phyloP scores from a whole-genome alignment of 129 eudicot genomes.

The Rutidosis leptorrhynchoides region DNA sequence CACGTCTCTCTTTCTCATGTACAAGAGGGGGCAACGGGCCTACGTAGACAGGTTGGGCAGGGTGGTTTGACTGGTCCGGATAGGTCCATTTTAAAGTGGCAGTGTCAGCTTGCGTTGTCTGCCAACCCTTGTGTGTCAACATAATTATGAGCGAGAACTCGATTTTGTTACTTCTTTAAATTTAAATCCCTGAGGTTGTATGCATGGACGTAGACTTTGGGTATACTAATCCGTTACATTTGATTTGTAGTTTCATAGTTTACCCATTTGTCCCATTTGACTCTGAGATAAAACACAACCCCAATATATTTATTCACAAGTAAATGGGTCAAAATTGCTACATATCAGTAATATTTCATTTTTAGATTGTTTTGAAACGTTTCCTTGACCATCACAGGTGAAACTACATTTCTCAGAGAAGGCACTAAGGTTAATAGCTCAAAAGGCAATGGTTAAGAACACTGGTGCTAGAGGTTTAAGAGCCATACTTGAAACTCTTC shows the following conservation, averaged over 20 bases:
- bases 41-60: not conserved
- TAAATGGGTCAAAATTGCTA: no score
- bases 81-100: not conserved
- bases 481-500: slow-evolving; percentile 74
- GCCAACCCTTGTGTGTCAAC: not conserved
- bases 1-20: not conserved
- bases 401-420: slow-evolving; percentile 78
- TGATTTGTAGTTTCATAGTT: not conserved
- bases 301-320: not conserved
- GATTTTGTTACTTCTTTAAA: no score
- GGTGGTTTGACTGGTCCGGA: not conserved
- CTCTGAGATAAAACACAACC: not conserved
- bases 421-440: slow-evolving; percentile 72
- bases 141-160: no score
- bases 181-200: no score
- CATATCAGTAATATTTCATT: no score
- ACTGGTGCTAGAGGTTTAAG: slow-evolving; percentile 98
- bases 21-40: no score
- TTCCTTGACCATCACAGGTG: slow-evolving; percentile 45
- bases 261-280: not conserved
- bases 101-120: not conserved
- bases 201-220: not conserved
- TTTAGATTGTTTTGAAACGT: not conserved
- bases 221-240: not conserved
- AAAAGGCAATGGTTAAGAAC: slow-evolving; percentile 77